Base-by-base conservation (phyloP, 768 basidiomycete genomes). In the Filobasidium floriforme region DNA sequence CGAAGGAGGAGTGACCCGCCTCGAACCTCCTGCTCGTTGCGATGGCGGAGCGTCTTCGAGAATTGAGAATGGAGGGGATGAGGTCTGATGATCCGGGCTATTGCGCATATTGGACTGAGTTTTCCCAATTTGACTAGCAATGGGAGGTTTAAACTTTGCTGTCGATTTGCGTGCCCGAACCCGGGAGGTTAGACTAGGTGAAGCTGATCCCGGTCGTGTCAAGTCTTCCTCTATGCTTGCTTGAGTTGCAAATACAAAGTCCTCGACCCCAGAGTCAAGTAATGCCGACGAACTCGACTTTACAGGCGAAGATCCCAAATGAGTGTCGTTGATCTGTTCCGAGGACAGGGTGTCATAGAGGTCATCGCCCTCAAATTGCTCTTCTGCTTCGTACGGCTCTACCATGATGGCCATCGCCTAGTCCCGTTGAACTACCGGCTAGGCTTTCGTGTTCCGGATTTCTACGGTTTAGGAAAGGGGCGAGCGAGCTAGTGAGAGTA, bases 221-320 rank as follows among this genome's bases (percentile, higher is more conserved):
- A 57, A 28, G 18, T 57, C 54, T 7, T 57, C 54, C 54, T 57
- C 54, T 24, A 57, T 14, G 24, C 54, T 57, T 15, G 54, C 54
- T 57, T 57, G 54, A 15, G 54, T 26, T 14, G 54, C 54, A 57
- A 57, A 57, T 7, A 57, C 54, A 24, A 57, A 57, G 14, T 57
- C 54, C 19, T 51, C 46, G 18, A 51, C 46, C 46, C 24, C 24
- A 12, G 24, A 19, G 12, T 51, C 24, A 12, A 19, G 6, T 12
- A 19, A 19, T 51, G 19, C 46, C 24, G 18, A 12, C 4, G 24
- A 51, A 51, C 46, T 24, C 19, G 19, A 19, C 46, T 19, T 18
- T 51, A 18, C 12, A 51, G 46, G 46, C 12, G 19, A 19, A 24
- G 24, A 15, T 24, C 19, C 54, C 22, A 57, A 24, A 6, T 57